Base-by-base conservation (phyloP, 441 rosid genomes). In the Brassica hybrid region DNA sequence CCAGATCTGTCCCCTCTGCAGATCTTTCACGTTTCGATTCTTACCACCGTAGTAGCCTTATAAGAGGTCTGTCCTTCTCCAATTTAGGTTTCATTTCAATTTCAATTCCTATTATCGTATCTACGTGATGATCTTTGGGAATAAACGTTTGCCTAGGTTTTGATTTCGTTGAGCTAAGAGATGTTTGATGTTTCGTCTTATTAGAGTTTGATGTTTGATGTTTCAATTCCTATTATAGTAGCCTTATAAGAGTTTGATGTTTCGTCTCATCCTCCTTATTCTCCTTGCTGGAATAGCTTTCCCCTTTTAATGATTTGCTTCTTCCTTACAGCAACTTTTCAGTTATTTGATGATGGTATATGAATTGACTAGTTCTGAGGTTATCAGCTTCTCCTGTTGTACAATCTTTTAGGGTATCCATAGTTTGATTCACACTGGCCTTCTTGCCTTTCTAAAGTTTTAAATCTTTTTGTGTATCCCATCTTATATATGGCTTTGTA, bases 61-160 rank as follows among this genome's bases (percentile, higher is more conserved):
- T 85, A 16, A 85, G 88, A 86, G 88, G 93, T 77, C 48, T 50
- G 52, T 58, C 6, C 16, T 38, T 68, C 54, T 12, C 2, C n/a
- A 2, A 48, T 19, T 73, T 9, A n/a, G n/a, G 23, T 1, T 21
- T 21, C 17, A 7, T 34, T 41, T 59, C 36, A 12, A 12, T 59
- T 79, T 30, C 57, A 14, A 61, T 71, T 65, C 9, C 0, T 57
- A 0, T 0, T 16, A 5, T 34, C 34, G 12, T 56, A 65, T 23
- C 50, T 65, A 5, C 25, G 48, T 2, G 48, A 41, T 41, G 48
- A 43, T 43, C 52, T 43, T 6, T 48, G 14, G n/a, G 50, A 43
- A 43, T n/a, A 43, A 43, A 60, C 2, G 50, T 43, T 43, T 1
- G 21, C 21, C 1, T 19, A 19, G 21, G 21, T 19, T 23, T 69